Base-by-base conservation (phyloP, 2,329 filamentous ascomycete species). In the Monosporascus sp. region DNA sequence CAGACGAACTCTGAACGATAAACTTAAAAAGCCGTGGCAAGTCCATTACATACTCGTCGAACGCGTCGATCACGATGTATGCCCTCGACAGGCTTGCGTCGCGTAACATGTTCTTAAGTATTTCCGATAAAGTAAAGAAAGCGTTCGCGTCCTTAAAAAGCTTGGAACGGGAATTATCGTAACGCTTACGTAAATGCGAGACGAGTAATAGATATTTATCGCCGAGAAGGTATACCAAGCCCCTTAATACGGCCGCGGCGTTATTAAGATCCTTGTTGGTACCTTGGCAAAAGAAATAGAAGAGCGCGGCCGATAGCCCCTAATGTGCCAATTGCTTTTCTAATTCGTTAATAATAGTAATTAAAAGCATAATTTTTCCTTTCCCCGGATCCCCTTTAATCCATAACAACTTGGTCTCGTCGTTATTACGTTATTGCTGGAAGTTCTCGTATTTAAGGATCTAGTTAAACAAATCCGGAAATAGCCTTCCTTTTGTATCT, bases 201-300 rank as follows among this genome's bases (percentile, higher is more conserved):
- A 31, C 1, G 27, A 31, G 27, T 5, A 9, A 31, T 11, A 3
- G 27, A 1, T 11, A 1, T 11, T 4, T 1, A 9, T 1, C 9
- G 27, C 27, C 27, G 27, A 31, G 27, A 9, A 31, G 27, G 27
- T 31, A 31, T 1, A 31, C 2, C 3, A 31, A 9, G 27, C 27
- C 27, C 9, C 1, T 31, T 5, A 31, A 11, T 11, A 31, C 27
- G 27, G 27, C 9, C 27, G 27, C 5, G 2, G 27, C 27, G 27
- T 31, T 31, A 3, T 31, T 31, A 3, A 31, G 9, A 5, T 5
- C 9, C 9, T 1, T 1, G 27, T 31, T 31, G 1, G 27, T 31
- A 3, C 27, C 27, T 3, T 31, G 9, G 27, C 72, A 80, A 61
- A 79, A 74, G 62, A 76, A 76, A 54, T 63, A 73, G 0, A 9